Percentiles rank a stretch among this genome's conserved stretches.
Evolutionary conservation across 345 rosid species (phyloP).

Genomic region (Raphanus sativus): DNA sequence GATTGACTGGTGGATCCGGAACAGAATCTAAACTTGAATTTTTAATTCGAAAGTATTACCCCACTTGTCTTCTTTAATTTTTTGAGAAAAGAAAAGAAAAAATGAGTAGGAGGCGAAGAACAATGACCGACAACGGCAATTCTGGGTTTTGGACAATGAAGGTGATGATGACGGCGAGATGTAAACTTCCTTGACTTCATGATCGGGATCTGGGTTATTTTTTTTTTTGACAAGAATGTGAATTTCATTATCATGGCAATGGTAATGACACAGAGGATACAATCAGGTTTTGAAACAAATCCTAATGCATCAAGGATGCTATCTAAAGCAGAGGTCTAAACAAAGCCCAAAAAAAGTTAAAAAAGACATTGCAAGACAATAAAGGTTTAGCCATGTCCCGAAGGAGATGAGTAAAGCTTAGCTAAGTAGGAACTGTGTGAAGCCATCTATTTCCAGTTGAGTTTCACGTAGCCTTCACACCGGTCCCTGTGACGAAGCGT

Average conservation of each 20-base stretch:
- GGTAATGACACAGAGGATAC: not conserved
- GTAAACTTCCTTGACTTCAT: no score
- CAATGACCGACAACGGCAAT: no score
- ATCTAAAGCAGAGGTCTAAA: not conserved
- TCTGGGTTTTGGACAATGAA: no score
- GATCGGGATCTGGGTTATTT: no score
- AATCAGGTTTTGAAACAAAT: not conserved
- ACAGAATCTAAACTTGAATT: no score
- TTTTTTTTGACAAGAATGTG: not conserved
- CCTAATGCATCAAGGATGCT: not conserved
- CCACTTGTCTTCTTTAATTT: no score
- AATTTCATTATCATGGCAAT: no score
- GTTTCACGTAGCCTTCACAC: not conserved
- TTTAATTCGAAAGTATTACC: no score
- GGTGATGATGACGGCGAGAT: no score
- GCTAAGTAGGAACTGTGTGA: not conserved
- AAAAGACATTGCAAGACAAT: not conserved
- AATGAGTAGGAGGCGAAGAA: no score
- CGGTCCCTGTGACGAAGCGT: not conserved
- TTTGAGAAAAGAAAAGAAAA: no score
- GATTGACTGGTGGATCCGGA: no score
- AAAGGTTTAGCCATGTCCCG: not conserved
- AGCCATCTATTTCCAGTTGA: not conserved
- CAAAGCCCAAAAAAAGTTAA: not conserved
- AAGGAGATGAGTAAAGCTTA: not conserved